Evolutionary conservation across 2,329 filamentous ascomycete species (phyloP).

Genomic region (Dothideomycetidae sp.): DNA sequence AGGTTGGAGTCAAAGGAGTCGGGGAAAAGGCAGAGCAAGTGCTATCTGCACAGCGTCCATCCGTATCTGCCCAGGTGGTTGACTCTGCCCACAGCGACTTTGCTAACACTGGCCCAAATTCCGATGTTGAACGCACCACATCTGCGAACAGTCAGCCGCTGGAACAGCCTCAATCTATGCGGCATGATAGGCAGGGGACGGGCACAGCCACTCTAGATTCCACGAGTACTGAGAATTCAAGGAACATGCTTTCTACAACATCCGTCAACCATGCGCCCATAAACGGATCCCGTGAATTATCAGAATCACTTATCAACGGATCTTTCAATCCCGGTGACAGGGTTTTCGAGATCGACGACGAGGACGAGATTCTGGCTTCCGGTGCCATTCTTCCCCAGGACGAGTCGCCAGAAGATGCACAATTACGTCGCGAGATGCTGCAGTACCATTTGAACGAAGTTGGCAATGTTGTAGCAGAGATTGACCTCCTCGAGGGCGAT

Average conservation of each 20-base stretch:
- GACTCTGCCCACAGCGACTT: slow-evolving; percentile 21
- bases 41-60: slow-evolving; percentile 12
- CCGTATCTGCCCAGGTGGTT: slow-evolving; percentile 39
- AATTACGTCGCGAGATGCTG: slow-evolving; percentile 74
- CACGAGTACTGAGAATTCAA: not conserved
- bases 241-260: not conserved
- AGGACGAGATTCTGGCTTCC: slow-evolving; percentile 26
- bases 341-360: slow-evolving; percentile 30
- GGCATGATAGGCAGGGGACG: no score
- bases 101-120: not conserved
- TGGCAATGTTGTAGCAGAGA: slow-evolving; percentile 79
- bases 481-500: slow-evolving; percentile 60
- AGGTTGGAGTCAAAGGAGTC: slow-evolving; percentile 48
- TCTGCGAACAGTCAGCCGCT: no score
- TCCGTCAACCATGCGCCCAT: slow-evolving; percentile 1
- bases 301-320: slow-evolving; percentile 7
- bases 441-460: slow-evolving; percentile 80
- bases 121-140: not conserved
- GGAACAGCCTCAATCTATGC: no score
- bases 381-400: slow-evolving; percentile 51
- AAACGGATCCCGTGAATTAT: not conserved
- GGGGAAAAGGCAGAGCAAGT: slow-evolving; percentile 8
- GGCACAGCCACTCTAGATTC: not conserved
- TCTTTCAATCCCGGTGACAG: slow-evolving; percentile 18
- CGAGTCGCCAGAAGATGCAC: slow-evolving; percentile 68